Evolutionary conservation across 2,329 filamentous ascomycete species (phyloP).

Genomic region (Cladosporium halotolerans): DNA sequence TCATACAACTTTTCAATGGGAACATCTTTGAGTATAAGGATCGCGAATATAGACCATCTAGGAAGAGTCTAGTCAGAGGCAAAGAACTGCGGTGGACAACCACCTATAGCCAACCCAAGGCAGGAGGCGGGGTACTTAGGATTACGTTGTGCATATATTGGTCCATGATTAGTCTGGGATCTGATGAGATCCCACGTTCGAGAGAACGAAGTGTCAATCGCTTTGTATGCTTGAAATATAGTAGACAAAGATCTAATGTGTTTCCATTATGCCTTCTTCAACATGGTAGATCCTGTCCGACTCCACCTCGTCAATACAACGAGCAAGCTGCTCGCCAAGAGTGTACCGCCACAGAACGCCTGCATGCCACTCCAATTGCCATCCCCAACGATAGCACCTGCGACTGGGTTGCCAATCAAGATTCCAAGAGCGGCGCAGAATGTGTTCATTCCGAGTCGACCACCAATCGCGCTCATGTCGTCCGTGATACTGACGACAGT

Average conservation of each 20-base stretch:
- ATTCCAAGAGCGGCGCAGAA: conserved; percentile 20
- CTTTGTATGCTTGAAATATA: too few relatives aligned
- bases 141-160: too few relatives aligned
- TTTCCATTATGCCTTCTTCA: conserved; percentile 14
- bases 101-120: too few relatives aligned
- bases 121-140: too few relatives aligned
- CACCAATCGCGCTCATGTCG: conserved; percentile 26
- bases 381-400: conserved; percentile 16
- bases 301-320: conserved; percentile 16
- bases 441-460: conserved; percentile 22
- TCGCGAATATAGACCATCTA: too few relatives aligned
- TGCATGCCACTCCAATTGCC: conserved; percentile 18
- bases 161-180: too few relatives aligned
- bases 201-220: too few relatives aligned
- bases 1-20: too few relatives aligned
- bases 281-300: conserved; percentile 13
- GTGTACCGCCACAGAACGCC: conserved; percentile 20
- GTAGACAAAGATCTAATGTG: neutral
- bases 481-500: conserved; percentile 29
- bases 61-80: too few relatives aligned
- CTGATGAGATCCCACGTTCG: too few relatives aligned
- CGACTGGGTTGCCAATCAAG: conserved; percentile 23
- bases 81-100: too few relatives aligned
- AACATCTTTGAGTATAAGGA: too few relatives aligned
- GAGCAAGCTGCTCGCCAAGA: conserved; percentile 15